phyloP scores from a whole-genome alignment of 768 basidiomycete species.

The Kondoa subrosea region DNA sequence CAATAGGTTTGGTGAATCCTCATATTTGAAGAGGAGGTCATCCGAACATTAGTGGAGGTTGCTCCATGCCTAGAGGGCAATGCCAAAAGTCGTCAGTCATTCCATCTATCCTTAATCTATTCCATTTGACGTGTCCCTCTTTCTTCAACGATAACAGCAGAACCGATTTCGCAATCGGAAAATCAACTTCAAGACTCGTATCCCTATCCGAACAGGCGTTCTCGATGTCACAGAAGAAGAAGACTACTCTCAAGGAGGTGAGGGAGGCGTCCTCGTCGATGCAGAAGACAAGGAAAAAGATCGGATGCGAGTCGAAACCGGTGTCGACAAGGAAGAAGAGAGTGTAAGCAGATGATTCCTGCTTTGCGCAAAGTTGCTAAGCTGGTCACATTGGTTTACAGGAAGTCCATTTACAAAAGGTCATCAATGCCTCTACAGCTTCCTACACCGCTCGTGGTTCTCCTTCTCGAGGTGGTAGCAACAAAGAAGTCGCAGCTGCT shows the following conservation, averaged over 20 bases:
- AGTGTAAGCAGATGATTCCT: constrained; percentile 6
- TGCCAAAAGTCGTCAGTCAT: constrained; percentile 20
- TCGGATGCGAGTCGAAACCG: constrained; percentile 24
- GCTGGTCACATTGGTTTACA: constrained; percentile 12
- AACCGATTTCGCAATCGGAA: constrained; percentile 29
- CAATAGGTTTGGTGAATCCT: background rate
- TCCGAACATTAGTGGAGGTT: background rate
- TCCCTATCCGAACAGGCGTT: constrained; percentile 25
- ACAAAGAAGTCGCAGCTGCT: constrained; percentile 39
- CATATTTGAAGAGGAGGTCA: background rate
- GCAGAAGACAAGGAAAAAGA: constrained; percentile 16
- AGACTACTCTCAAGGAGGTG: constrained; percentile 16
- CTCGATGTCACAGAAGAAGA: constrained; percentile 15
- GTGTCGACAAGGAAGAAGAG: constrained; percentile 31
- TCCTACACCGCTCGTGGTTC: constrained; percentile 23
- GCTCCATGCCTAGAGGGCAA: constrained; percentile 12
- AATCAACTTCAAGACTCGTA: constrained; percentile 28
- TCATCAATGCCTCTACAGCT: constrained; percentile 34
- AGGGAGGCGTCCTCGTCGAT: constrained; percentile 16
- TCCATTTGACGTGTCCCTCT: background rate
- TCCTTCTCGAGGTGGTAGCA: constrained; percentile 26
- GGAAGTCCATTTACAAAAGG: constrained; percentile 38
- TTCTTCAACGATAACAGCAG: too few species aligned
- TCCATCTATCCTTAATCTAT: background rate
- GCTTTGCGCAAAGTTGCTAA: background rate